Base-by-base conservation (phyloP, 2,329 filamentous ascomycete species). In the Ophiostoma australiae region DNA sequence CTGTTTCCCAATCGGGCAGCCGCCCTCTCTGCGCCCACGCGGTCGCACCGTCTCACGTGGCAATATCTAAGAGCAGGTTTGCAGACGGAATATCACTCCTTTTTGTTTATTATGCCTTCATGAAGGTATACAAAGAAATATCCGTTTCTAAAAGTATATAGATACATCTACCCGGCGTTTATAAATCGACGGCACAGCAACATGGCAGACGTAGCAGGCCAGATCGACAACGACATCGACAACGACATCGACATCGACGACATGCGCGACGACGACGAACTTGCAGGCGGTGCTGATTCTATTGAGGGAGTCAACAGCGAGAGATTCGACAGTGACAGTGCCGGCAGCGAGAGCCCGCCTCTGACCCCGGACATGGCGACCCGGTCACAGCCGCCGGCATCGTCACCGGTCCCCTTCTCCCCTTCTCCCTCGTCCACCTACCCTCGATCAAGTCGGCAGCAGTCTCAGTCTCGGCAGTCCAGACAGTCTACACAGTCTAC, bases 31-130 rank as follows among this genome's bases (percentile, higher is more conserved):
- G 6, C 15, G 44, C 44, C 44, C 20, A n/a, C 44, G 27, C 23
- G 11, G 52, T 58, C 52, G 52, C 52, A 55, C 48, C 48, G 48
- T 55, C 48, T 27, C 48, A 58, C 52, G 52, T 58, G 52, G 52
- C 23, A 15, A 13, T 41, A 58, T 10, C 52, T n/a, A 58, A 58
- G 52, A 58, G 27, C 52, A 58, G 23, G 23, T 31, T 27, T 13
- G 23, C n/a, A 41, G 15, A 10, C 23, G n/a, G n/a, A 7, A 27
- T 13, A 27, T 13, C 23, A 13, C 44, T 48, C 44, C 20, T 17
- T 8, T 48, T 39, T 39, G 11, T 39, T 2, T 10, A 39, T 39
- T 10, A 39, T 39, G 1, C 11, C 11, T 1, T 39, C n/a, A n/a
- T n/a, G n/a, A n/a, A n/a, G n/a, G n/a, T n/a, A n/a, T n/a, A n/a